Evolutionary conservation across 352 stramenopile species (phyloP).

Genomic region (Phytophthora melonis): DNA sequence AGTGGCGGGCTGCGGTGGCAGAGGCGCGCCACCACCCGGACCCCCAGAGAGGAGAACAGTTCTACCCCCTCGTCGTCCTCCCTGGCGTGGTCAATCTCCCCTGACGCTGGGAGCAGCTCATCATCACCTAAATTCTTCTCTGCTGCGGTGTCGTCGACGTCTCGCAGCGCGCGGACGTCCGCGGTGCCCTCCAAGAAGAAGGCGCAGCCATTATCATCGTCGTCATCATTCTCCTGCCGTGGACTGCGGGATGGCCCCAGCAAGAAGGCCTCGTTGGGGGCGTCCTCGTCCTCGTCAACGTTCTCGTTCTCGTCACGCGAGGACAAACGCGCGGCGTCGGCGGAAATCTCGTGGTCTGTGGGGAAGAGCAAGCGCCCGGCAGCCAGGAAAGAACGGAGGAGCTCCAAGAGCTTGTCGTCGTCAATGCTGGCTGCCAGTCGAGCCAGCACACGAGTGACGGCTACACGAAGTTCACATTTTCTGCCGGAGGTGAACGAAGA

Average conservation of each 20-base stretch:
- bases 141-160: not conserved
- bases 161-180: constrained; percentile 6
- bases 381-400: constrained; percentile 52
- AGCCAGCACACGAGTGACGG: constrained; percentile 14
- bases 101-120: constrained; percentile 3
- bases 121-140: constrained; percentile 42
- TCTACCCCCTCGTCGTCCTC: not conserved
- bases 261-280: constrained; percentile 28
- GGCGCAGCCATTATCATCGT: not conserved
- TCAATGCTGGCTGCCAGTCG: constrained; percentile 18
- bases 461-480: constrained; percentile 16
- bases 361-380: constrained; percentile 47
- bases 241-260: constrained; percentile 20
- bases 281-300: constrained; percentile 20
- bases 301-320: constrained; percentile 37
- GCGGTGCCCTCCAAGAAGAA: constrained; percentile 39
- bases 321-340: constrained; percentile 30
- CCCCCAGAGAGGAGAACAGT: not conserved
- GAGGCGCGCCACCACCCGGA: constrained; percentile 44
- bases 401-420: constrained; percentile 29
- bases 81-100: constrained; percentile 8
- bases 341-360: constrained; percentile 42
- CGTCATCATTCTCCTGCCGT: constrained; percentile 18
- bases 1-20: constrained; percentile 54
- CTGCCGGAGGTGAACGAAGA: constrained; percentile 38